Evolutionary conservation across 495 filamentous ascomycete genomes (phyloP).

Genomic region (Hyphodiscus hymeniophilus): DNA sequence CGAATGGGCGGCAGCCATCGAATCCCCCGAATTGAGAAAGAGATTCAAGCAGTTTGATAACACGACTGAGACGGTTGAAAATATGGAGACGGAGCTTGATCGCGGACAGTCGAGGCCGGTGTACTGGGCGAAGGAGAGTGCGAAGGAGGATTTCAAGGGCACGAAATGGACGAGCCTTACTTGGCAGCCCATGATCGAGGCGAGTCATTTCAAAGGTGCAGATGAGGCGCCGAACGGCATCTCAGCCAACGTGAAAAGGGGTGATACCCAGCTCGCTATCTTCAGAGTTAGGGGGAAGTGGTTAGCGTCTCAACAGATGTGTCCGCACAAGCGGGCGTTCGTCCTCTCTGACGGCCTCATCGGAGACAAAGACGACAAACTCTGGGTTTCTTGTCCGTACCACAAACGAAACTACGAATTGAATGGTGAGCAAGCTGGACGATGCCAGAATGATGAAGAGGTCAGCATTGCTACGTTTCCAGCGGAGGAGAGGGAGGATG

Average conservation of each 20-base stretch:
- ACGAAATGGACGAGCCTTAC: constrained; percentile 63
- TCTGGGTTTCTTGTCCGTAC: constrained; percentile 84
- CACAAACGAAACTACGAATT: constrained; percentile 93
- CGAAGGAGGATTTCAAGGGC: constrained; percentile 65
- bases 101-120: constrained; percentile 70
- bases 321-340: constrained; percentile 91
- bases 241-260: constrained; percentile 68
- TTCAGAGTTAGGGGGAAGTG: constrained; percentile 80
- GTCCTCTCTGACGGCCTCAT: constrained; percentile 81
- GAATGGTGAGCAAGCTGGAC: constrained; percentile 55
- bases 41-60: constrained; percentile 86
- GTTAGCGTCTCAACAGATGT: constrained; percentile 97
- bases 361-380: constrained; percentile 57
- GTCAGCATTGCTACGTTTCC: constrained; percentile 84
- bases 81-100: constrained; percentile 64
- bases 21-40: constrained; percentile 56
- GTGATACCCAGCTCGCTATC: constrained; percentile 86
- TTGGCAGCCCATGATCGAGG: constrained; percentile 80
- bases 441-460: constrained; percentile 66
- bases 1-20: constrained; percentile 88
- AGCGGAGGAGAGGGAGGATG: constrained; percentile 67
- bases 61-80: constrained; percentile 62
- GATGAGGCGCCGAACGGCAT: constrained; percentile 60
- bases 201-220: constrained; percentile 58
- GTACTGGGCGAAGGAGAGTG: constrained; percentile 71